Evolutionary conservation across 2,329 filamentous ascomycete species (phyloP).

Genomic region (Penicillium paneum): DNA sequence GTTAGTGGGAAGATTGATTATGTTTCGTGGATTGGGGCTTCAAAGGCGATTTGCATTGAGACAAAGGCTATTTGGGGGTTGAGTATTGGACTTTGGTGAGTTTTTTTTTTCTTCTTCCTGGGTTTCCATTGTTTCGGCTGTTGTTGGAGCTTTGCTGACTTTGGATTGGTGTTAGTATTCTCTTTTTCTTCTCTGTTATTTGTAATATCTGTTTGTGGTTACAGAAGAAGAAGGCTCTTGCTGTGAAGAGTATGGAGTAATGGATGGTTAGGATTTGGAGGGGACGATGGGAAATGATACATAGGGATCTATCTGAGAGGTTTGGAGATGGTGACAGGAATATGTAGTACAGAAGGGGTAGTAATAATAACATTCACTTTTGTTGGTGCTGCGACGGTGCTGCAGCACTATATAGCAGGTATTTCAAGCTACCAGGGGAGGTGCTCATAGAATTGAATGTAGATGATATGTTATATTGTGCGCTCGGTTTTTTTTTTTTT

Average conservation of each 20-base stretch:
- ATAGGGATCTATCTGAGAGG: neutral
- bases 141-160: neutral
- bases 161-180: constrained; percentile 47
- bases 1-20: constrained; percentile 52
- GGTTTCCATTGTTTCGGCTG: neutral
- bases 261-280: neutral
- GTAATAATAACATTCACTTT: too few species aligned
- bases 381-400: too few species aligned
- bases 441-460: too few species aligned
- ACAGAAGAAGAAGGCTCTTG: constrained; percentile 52
- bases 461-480: too few species aligned
- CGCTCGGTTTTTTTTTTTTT: too few species aligned
- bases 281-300: neutral
- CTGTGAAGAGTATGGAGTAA: constrained; percentile 17
- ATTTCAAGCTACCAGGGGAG: too few species aligned
- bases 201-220: constrained; percentile 62
- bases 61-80: constrained; percentile 87
- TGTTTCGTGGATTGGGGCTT: constrained; percentile 57
- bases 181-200: constrained; percentile 64
- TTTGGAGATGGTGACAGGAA: too few species aligned
- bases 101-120: constrained; percentile 10
- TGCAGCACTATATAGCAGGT: too few species aligned
- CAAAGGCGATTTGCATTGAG: constrained; percentile 69
- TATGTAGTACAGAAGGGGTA: too few species aligned
- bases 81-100: constrained; percentile 70